Percentiles rank a stretch among this genome's conserved stretches.
Evolutionary conservation across 176 grass and related monocot genomes (phyloP).

Genomic region (Oryza meyeriana): DNA sequence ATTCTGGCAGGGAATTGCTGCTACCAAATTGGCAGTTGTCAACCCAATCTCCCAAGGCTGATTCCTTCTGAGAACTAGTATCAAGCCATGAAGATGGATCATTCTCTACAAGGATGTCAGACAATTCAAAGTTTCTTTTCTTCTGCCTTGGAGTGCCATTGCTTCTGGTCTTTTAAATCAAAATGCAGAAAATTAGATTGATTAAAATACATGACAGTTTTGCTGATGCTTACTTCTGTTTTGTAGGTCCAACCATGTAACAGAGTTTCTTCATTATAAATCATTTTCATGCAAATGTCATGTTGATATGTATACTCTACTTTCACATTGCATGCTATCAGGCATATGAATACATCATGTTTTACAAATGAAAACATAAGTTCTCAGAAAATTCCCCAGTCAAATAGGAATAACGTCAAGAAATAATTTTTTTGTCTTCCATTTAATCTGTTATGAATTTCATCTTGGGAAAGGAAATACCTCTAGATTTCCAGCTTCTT

Average conservation of each 20-base stretch:
- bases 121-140: conserved; percentile 24
- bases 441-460: not conserved
- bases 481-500: conserved; percentile 58
- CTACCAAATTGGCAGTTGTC: conserved; percentile 30
- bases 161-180: conserved; percentile 18
- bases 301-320: not conserved
- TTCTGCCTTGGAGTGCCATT: conserved; percentile 23
- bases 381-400: not conserved
- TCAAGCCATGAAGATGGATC: conserved; percentile 34
- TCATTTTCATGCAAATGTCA: not conserved
- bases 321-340: not conserved
- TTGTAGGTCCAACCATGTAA: not conserved
- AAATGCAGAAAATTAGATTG: conserved; percentile 6
- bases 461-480: conserved; percentile 34
- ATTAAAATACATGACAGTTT: not conserved
- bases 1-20: conserved; percentile 45
- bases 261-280: not conserved
- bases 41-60: conserved; percentile 33
- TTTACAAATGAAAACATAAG: not conserved
- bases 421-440: not conserved
- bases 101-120: conserved; percentile 2
- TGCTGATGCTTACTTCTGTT: not conserved
- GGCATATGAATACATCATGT: not conserved
- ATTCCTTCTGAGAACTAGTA: conserved; percentile 33
- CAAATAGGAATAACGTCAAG: not conserved